Evolutionary conservation across 345 rosid species (phyloP).

Genomic region (Conringia planisiliqua): DNA sequence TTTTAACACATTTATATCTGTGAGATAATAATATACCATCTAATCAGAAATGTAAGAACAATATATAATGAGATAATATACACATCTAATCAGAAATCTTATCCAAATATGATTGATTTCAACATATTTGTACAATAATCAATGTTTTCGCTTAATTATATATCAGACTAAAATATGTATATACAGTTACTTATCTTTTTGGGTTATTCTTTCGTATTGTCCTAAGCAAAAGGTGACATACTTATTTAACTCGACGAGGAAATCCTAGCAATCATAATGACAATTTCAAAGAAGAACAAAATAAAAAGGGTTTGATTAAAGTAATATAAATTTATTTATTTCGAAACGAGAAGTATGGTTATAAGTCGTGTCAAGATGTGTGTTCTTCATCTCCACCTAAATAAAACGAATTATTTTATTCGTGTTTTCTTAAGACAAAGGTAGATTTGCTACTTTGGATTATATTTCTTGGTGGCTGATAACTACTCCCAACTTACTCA

Average conservation of each 20-base stretch:
- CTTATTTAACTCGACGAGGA: background rate
- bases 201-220: slow-evolving; percentile 32
- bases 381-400: slow-evolving; percentile 38
- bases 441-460: slow-evolving; percentile 24
- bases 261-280: slow-evolving; percentile 5
- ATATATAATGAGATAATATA: background rate
- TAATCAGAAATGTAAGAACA: background rate
- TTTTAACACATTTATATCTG: background rate
- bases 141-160: slow-evolving; percentile 8
- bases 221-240: slow-evolving; percentile 25
- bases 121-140: slow-evolving; percentile 15
- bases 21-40: slow-evolving; percentile 4
- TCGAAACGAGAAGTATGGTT: slow-evolving; percentile 26
- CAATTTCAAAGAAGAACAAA: background rate
- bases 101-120: slow-evolving; percentile 19
- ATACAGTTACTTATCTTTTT: slow-evolving; percentile 11
- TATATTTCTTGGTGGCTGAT: slow-evolving; percentile 40
- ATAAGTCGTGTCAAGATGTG: slow-evolving; percentile 39
- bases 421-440: slow-evolving; percentile 5
- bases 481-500: slow-evolving; percentile 34
- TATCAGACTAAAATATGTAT: slow-evolving; percentile 6
- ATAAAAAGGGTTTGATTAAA: background rate
- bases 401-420: slow-evolving; percentile 23
- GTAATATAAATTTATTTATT: background rate
- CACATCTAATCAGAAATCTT: slow-evolving; percentile 25